Conservation (phyloP, 2,329 filamentous ascomycete genomes). For the Allantophomopsis cytisporea region DNA sequence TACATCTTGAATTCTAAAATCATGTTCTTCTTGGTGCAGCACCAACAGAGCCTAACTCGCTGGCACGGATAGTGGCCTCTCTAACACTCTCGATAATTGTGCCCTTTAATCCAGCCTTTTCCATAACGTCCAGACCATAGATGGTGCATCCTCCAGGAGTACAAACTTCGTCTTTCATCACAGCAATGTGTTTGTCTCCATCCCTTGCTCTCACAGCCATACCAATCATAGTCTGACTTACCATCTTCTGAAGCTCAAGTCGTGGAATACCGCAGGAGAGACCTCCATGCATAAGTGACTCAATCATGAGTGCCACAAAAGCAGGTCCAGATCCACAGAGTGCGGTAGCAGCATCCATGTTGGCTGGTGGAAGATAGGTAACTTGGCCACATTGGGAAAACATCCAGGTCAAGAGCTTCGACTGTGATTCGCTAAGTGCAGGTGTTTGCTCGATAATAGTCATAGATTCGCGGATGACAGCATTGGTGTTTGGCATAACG, state of each 20-base stretch:
- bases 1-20: too few relatives aligned
- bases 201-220: conserved; percentile 59
- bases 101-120: conserved; percentile 58
- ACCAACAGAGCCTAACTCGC: conserved; percentile 36
- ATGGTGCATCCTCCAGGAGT: conserved; percentile 72
- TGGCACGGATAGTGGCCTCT: conserved; percentile 57
- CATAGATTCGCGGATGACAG: conserved; percentile 68
- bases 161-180: conserved; percentile 63
- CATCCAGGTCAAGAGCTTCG: conserved; percentile 57
- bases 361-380: conserved; percentile 47
- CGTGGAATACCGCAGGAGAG: conserved; percentile 68
- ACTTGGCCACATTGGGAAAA: conserved; percentile 64
- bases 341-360: conserved; percentile 63
- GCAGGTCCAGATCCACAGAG: conserved; percentile 64
- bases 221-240: conserved; percentile 66
- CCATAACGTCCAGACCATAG: conserved; percentile 56
- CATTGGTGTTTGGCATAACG: conserved; percentile 77
- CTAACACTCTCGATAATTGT: conserved; percentile 54
- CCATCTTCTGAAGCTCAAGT: conserved; percentile 62
- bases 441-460: conserved; percentile 59
- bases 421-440: conserved; percentile 36
- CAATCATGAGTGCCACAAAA: conserved; percentile 63
- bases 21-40: background rate
- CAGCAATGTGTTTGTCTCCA: conserved; percentile 58
- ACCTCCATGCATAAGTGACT: conserved; percentile 63